Conservation (phyloP, 2,329 filamentous ascomycete genomes). For the Fusarium irregulare region DNA sequence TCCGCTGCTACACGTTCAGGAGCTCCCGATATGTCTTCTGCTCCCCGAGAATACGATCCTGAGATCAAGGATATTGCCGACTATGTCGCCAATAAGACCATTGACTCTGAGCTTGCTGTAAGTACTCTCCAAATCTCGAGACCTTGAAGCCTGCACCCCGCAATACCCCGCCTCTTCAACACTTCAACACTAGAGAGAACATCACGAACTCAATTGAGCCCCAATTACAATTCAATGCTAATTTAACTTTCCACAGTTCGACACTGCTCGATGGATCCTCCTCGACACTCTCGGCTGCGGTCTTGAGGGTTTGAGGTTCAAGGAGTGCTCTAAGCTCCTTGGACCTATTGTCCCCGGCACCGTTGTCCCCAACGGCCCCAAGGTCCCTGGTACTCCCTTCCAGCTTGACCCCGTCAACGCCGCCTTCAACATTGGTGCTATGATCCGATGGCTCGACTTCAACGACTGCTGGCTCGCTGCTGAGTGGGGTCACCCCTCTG, state of each 20-base stretch:
- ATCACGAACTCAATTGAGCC: slow-evolving; percentile 11
- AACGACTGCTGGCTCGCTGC: slow-evolving; percentile 99
- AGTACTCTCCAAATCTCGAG: slow-evolving; percentile 52
- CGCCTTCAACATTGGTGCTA: slow-evolving; percentile 98
- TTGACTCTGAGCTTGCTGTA: slow-evolving; percentile 93
- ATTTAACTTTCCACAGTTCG: slow-evolving; percentile 69
- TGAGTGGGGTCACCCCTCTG: slow-evolving; percentile 98
- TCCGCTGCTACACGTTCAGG: slow-evolving; percentile 60
- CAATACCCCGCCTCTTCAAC: slow-evolving; percentile 35
- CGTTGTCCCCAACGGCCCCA: slow-evolving; percentile 88
- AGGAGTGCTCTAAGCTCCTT: slow-evolving; percentile 94
- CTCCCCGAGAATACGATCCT: slow-evolving; percentile 78
- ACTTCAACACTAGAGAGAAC: neutral
- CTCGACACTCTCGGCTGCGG: slow-evolving; percentile 97
- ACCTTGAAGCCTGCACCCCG: slow-evolving; percentile 30
- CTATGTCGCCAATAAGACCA: slow-evolving; percentile 92
- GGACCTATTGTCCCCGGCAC: slow-evolving; percentile 93
- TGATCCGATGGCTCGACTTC: slow-evolving; percentile 99
- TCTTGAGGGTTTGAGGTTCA: slow-evolving; percentile 93
- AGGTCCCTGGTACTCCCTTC: slow-evolving; percentile 91
- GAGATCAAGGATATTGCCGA: slow-evolving; percentile 95
- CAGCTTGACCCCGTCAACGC: slow-evolving; percentile 95
- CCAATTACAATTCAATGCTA: slow-evolving; percentile 9
- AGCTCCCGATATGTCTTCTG: slow-evolving; percentile 63
- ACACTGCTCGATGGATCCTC: slow-evolving; percentile 96